Evolutionary conservation across 164 flowering plant species (phyloP).

Genomic region (Akebia trifoliata): DNA sequence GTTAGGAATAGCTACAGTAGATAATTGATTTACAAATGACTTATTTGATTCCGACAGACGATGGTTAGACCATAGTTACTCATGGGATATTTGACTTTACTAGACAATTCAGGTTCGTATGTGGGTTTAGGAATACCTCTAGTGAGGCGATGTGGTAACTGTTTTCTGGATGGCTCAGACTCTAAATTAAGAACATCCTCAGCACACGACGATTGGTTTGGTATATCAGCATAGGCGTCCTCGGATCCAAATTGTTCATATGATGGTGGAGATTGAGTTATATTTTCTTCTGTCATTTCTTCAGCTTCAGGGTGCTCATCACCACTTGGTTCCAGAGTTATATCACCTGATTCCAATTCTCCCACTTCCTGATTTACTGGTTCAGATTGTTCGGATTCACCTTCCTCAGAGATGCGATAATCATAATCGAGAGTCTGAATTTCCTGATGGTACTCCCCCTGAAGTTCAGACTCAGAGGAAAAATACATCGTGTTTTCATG

Average conservation of each 20-base stretch:
- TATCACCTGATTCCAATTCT: no score
- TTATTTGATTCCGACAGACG: background rate
- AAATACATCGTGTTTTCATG: no score
- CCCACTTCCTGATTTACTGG: no score
- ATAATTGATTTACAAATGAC: no score
- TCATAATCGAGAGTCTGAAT: no score
- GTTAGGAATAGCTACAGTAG: no score
- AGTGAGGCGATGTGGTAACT: background rate
- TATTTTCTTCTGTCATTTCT: background rate
- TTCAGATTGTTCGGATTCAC: no score
- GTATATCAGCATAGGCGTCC: background rate
- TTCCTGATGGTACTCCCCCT: no score
- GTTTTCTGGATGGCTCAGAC: background rate
- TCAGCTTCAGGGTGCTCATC: background rate
- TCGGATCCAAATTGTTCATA: background rate
- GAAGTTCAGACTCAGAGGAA: no score
- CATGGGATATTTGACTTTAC: conserved; percentile 3
- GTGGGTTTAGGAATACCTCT: conserved; percentile 4
- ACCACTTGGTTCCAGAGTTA: background rate
- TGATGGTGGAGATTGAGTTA: background rate
- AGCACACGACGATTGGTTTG: background rate
- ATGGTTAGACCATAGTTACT: background rate
- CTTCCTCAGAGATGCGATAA: no score
- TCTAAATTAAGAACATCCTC: background rate
- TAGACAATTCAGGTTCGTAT: background rate